Evolutionary conservation across 129 eudicot genomes (phyloP).

Genomic region (Flaveria ramosissima): DNA sequence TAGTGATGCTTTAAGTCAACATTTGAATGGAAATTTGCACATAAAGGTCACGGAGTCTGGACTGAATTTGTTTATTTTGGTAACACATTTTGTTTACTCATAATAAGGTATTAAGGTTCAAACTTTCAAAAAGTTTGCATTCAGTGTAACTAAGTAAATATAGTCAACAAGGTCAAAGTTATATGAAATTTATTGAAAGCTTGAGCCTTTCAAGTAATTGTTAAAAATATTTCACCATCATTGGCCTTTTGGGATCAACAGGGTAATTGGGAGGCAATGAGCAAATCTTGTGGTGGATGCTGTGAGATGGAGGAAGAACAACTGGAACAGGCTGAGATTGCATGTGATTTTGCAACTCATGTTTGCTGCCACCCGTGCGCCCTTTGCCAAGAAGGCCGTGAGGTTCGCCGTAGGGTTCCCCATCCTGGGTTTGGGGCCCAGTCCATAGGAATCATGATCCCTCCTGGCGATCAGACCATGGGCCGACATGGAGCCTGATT

Average conservation of each 20-base stretch:
- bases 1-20: neutral
- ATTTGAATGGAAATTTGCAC: neutral
- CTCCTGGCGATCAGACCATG: slow-evolving; percentile 86
- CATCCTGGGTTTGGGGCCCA: slow-evolving; percentile 82
- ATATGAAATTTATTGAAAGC: neutral
- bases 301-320: slow-evolving; percentile 67
- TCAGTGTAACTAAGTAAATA: neutral
- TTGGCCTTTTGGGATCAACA: slow-evolving; percentile 25
- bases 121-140: neutral
- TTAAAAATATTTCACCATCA: neutral
- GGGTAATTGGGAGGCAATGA: slow-evolving; percentile 90
- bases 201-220: neutral
- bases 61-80: neutral
- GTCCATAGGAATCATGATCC: slow-evolving; percentile 66
- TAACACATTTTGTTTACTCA: neutral
- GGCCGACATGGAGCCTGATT: slow-evolving; percentile 50
- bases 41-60: neutral
- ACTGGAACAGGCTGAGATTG: slow-evolving; percentile 75
- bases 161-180: neutral
- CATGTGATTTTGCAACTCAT: slow-evolving; percentile 83
- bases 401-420: slow-evolving; percentile 84
- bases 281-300: slow-evolving; percentile 72
- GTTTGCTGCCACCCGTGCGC: slow-evolving; percentile 91
- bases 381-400: slow-evolving; percentile 97
- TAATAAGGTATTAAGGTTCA: neutral